These are phyloP conservation scores for Cystobasidium slooffiae DNA, from an alignment of 1,284 basidiomycete genomes.

Conservation along the genomic window DNA sequence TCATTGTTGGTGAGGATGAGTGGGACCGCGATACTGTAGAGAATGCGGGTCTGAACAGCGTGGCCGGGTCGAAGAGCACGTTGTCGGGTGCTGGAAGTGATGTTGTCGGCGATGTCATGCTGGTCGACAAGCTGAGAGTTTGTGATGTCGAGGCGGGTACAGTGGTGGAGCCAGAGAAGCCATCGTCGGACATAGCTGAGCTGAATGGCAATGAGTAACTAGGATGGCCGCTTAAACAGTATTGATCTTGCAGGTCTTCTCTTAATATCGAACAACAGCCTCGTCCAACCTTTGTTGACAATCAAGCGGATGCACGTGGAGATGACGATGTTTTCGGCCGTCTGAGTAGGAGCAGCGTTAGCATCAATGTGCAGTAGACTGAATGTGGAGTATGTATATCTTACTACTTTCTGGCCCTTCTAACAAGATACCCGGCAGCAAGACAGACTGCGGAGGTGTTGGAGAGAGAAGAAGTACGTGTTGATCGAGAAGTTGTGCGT, in stretches of 20 bases:
- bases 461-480: not conserved
- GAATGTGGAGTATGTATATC: not conserved
- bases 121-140: not conserved
- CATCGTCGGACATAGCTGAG: not conserved
- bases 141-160: not conserved
- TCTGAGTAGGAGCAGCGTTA: not conserved
- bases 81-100: not conserved
- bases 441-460: not conserved
- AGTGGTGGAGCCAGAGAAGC: not conserved
- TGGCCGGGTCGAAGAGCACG: not conserved
- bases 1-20: not conserved
- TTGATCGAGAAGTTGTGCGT: not conserved
- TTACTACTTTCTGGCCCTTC: not conserved
- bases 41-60: too few species aligned
- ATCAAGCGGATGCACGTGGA: not conserved
- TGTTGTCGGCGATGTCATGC: slow-evolving; percentile 4
- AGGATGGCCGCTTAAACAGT: too few species aligned
- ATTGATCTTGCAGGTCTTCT: not conserved
- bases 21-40: too few species aligned
- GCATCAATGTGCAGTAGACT: not conserved
- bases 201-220: too few species aligned
- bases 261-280: not conserved
- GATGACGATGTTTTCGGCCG: not conserved
- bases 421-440: not conserved
- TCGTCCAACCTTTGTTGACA: slow-evolving; percentile 10